Base-by-base conservation (phyloP, 805 yeast species). In the Geotrichum ghanense region DNA sequence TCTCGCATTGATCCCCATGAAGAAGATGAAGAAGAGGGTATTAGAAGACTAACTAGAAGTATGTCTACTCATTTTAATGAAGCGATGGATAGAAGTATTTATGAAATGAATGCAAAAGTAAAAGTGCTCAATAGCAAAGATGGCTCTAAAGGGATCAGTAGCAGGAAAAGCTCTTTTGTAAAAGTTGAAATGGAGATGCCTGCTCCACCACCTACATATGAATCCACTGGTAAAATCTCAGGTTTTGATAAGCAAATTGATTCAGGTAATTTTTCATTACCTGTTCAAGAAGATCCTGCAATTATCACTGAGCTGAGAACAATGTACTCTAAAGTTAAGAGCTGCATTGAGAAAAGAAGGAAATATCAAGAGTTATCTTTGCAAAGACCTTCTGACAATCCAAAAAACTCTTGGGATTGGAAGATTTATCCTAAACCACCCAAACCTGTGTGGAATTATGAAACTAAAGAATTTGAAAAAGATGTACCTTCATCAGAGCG, bases 341-440 rank as follows among this genome's bases (percentile, higher is more conserved):
- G 56, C 31, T 84, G 96, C 59, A 72, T 90, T 50, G 78, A 75
- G 10, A 59, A 85, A 51, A 79, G 99, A 61, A 79, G 75, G 54
- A 83, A 80, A 58, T 92, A 90, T 62, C 82, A 83, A 64, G 56
- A 64, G 2, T 53, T 76, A 9, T 87, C 97, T 1, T 53, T 76
- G 45, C 99, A 92, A 66, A 69, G 77, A 47, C 83, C 81, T 41
- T 60, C 66, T 31, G 83, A 79, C 55, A 92, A 92, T 63, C 98
- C 98, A 1, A 88, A 90, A 60, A 90, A 94, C 64, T 59, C 56
- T 22, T 69, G 69, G 7, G 66, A 62, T 35, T 92, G 97, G 97
- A 60, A 60, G 14, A 79, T 92, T 44, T 90, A 89, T 60, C 99
- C 99, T 0, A 78, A 81, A 9, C 97, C 97, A 1, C 98, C 98